phyloP scores from a whole-genome alignment of 2,329 filamentous ascomycete genomes.

The Beauveria medogensis region DNA sequence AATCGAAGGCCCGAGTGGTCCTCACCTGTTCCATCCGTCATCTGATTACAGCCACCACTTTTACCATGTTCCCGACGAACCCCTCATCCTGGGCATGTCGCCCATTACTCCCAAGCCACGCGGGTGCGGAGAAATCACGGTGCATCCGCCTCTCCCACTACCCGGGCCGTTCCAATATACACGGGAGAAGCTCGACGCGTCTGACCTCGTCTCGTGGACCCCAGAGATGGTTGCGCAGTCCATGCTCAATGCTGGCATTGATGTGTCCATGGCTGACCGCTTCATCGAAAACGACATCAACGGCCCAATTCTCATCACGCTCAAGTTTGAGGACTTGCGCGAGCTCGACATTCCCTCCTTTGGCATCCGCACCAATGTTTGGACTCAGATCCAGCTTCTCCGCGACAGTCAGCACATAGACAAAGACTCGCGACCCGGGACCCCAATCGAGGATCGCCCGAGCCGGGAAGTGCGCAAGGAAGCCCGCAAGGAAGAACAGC shows the following conservation, averaged over 20 bases:
- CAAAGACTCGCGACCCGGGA: slow-evolving; percentile 44
- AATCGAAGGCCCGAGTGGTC: slow-evolving; percentile 73
- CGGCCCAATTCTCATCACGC: slow-evolving; percentile 75
- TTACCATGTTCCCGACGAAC: slow-evolving; percentile 31
- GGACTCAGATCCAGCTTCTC: slow-evolving; percentile 69
- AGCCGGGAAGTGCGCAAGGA: slow-evolving; percentile 43
- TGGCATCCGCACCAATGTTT: slow-evolving; percentile 69
- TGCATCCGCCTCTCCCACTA: slow-evolving; percentile 19
- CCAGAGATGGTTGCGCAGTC: slow-evolving; percentile 74
- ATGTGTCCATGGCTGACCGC: slow-evolving; percentile 66
- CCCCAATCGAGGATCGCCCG: slow-evolving; percentile 53
- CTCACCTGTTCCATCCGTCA: slow-evolving; percentile 76
- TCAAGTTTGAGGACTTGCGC: slow-evolving; percentile 82
- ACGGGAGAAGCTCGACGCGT: slow-evolving; percentile 48
- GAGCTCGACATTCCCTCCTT: slow-evolving; percentile 77
- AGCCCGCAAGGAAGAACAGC: slow-evolving; percentile 29
- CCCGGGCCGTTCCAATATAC: slow-evolving; percentile 51
- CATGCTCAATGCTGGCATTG: slow-evolving; percentile 79
- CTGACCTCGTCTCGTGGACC: slow-evolving; percentile 57
- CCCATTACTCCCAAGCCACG: slow-evolving; percentile 60
- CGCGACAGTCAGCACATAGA: slow-evolving; percentile 47
- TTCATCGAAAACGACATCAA: slow-evolving; percentile 92
- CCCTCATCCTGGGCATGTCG: slow-evolving; percentile 58
- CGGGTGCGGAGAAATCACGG: slow-evolving; percentile 20
- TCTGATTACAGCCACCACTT: slow-evolving; percentile 25